Conservation (phyloP, 495 filamentous ascomycete species). For the Rhizodiscina lignyota region DNA sequence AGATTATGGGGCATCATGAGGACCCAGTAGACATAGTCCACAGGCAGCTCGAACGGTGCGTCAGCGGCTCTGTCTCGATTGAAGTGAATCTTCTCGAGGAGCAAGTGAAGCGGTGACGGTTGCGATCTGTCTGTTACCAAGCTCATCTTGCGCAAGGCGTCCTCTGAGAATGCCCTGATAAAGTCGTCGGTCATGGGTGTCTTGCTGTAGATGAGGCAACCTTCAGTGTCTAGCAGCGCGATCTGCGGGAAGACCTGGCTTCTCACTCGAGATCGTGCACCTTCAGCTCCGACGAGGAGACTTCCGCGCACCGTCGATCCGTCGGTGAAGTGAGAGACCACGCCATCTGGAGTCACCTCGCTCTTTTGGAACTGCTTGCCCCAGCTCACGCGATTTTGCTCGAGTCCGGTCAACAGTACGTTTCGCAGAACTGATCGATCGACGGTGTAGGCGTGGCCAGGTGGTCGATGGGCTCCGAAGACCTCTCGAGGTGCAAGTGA, state of each 20-base stretch:
- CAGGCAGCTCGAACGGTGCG: slow-evolving; percentile 9
- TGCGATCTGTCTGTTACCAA: slow-evolving; percentile 8
- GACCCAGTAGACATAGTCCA: slow-evolving; percentile 22
- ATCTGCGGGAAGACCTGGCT: slow-evolving; percentile 15
- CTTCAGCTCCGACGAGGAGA: slow-evolving; percentile 41
- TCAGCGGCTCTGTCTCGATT: slow-evolving; percentile 4
- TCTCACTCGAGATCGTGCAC: slow-evolving; percentile 30
- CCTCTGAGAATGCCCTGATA: slow-evolving; percentile 5
- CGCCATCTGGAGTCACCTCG: slow-evolving; percentile 17
- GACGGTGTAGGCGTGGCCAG: slow-evolving; percentile 2
- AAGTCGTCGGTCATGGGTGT: slow-evolving; percentile 15
- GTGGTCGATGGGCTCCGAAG: no score
- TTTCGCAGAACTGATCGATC: slow-evolving; percentile 13
- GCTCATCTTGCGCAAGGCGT: slow-evolving; percentile 13
- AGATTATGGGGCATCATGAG: slow-evolving; percentile 7
- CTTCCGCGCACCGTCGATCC: slow-evolving; percentile 28
- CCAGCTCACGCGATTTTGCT: slow-evolving; percentile 9
- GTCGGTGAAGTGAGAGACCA: slow-evolving; percentile 35
- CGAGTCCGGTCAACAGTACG: slow-evolving; percentile 10
- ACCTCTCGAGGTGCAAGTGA: no score
- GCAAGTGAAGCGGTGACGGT: slow-evolving; percentile 2
- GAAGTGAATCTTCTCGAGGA: slow-evolving; percentile 14
- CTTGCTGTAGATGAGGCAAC: slow-evolving; percentile 16
- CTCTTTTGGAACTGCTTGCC: slow-evolving; percentile 11
- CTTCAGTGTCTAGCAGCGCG: slow-evolving; percentile 13